Evolutionary conservation across 1,284 basidiomycete genomes (phyloP).

Genomic region (Amylostereum chailletii): DNA sequence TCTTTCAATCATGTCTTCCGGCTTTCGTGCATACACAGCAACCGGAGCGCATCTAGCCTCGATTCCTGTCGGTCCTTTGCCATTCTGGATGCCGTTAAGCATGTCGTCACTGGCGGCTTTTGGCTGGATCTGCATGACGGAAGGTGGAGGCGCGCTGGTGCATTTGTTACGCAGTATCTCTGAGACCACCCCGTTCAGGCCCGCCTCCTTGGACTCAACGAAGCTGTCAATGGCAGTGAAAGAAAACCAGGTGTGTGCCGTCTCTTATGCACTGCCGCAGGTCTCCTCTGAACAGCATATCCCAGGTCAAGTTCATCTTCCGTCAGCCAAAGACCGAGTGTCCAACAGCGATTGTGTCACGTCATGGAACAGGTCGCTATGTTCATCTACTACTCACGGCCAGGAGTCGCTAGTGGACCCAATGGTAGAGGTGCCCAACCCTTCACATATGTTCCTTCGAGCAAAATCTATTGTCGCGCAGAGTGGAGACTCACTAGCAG

Average conservation of each 20-base stretch:
- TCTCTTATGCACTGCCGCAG: neutral
- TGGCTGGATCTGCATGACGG: neutral
- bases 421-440: neutral
- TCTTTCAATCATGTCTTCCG: slow-evolving; percentile 13
- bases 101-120: slow-evolving; percentile 10
- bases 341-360: no score
- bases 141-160: neutral
- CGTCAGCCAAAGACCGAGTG: no score
- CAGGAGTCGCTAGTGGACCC: neutral
- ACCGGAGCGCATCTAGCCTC: slow-evolving; percentile 10
- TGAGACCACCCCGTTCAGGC: neutral
- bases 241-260: neutral
- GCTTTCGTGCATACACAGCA: slow-evolving; percentile 11
- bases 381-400: neutral
- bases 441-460: neutral
- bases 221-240: neutral
- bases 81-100: slow-evolving; percentile 11
- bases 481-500: neutral
- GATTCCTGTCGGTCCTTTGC: slow-evolving; percentile 13
- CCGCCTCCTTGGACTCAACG: no score
- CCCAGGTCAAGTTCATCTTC: no score
- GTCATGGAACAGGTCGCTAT: neutral
- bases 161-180: neutral
- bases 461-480: neutral
- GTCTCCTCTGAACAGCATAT: neutral